Conservation (phyloP, 768 basidiomycete species). For the Plicaturopsis crispa region DNA sequence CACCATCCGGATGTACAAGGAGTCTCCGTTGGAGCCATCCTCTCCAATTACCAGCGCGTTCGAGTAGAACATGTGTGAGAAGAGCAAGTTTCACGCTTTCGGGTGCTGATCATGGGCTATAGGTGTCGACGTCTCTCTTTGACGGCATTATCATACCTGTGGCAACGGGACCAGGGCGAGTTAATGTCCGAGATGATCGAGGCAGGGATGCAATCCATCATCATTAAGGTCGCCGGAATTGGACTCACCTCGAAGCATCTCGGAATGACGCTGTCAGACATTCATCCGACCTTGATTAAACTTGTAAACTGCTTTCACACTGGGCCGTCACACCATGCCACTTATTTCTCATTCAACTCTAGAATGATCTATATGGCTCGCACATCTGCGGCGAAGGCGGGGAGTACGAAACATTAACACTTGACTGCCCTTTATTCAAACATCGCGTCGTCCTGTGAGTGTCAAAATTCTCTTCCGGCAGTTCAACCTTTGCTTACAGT, state of each 20-base stretch:
- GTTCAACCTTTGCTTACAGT: slow-evolving; percentile 3
- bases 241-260: slow-evolving; percentile 76
- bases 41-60: slow-evolving; percentile 95
- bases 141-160: slow-evolving; percentile 81
- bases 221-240: slow-evolving; percentile 96
- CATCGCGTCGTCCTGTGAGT: slow-evolving; percentile 62
- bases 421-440: slow-evolving; percentile 88
- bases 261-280: slow-evolving; percentile 63
- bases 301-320: slow-evolving; percentile 46
- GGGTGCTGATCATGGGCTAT: slow-evolving; percentile 4
- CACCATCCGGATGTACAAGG: slow-evolving; percentile 77
- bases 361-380: slow-evolving; percentile 80
- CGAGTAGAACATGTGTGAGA: slow-evolving; percentile 95
- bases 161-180: slow-evolving; percentile 88
- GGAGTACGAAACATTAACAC: slow-evolving; percentile 92
- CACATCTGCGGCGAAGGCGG: slow-evolving; percentile 98
- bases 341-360: neutral
- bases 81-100: neutral
- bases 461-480: neutral
- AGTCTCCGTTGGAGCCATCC: slow-evolving; percentile 92
- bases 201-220: slow-evolving; percentile 67
- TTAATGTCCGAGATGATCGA: slow-evolving; percentile 83
- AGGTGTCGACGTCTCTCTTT: slow-evolving; percentile 79
- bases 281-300: slow-evolving; percentile 64
- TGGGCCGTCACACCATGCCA: neutral